Conservation (phyloP, 2,329 filamentous ascomycete genomes). For the Nigrospora osmanthi region DNA sequence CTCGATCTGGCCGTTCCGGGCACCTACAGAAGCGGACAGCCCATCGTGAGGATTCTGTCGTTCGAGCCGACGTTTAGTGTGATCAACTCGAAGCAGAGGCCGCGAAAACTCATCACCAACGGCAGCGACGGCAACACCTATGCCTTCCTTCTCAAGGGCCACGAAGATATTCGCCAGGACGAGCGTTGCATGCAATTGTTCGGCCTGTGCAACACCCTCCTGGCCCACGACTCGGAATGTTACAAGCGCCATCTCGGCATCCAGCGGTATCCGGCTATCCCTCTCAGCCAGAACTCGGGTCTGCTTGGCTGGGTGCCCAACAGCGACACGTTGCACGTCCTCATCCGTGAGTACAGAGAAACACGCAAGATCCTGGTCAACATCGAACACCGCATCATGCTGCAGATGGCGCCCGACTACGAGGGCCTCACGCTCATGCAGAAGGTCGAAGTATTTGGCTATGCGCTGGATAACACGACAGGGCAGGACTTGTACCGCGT, state of each 20-base stretch:
- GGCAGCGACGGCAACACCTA: slow-evolving; percentile 86
- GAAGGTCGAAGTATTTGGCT: slow-evolving; percentile 98
- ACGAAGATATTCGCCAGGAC: slow-evolving; percentile 97
- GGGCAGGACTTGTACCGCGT: slow-evolving; percentile 97
- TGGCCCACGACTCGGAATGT: slow-evolving; percentile 88
- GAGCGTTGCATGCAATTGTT: slow-evolving; percentile 99
- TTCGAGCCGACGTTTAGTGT: slow-evolving; percentile 88
- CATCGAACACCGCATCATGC: slow-evolving; percentile 98
- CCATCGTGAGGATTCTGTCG: slow-evolving; percentile 76
- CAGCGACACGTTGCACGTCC: slow-evolving; percentile 91
- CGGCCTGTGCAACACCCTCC: slow-evolving; percentile 90
- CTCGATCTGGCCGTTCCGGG: slow-evolving; percentile 93
- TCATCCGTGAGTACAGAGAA: slow-evolving; percentile 96
- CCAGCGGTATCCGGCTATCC: slow-evolving; percentile 93
- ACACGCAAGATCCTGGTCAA: slow-evolving; percentile 96
- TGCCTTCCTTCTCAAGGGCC: slow-evolving; percentile 91
- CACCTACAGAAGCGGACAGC: slow-evolving; percentile 73
- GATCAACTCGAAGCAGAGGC: slow-evolving; percentile 94
- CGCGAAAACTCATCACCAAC: slow-evolving; percentile 77
- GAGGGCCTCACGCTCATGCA: slow-evolving; percentile 99
- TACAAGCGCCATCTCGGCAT: slow-evolving; percentile 97
- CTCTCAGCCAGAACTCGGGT: slow-evolving; percentile 91
- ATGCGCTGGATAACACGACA: slow-evolving; percentile 97
- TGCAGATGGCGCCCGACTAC: slow-evolving; percentile 99
- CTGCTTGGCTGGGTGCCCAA: slow-evolving; percentile 95